Conservation (phyloP, 2,329 filamentous ascomycete genomes). For the Fusarium oligoseptatum region DNA sequence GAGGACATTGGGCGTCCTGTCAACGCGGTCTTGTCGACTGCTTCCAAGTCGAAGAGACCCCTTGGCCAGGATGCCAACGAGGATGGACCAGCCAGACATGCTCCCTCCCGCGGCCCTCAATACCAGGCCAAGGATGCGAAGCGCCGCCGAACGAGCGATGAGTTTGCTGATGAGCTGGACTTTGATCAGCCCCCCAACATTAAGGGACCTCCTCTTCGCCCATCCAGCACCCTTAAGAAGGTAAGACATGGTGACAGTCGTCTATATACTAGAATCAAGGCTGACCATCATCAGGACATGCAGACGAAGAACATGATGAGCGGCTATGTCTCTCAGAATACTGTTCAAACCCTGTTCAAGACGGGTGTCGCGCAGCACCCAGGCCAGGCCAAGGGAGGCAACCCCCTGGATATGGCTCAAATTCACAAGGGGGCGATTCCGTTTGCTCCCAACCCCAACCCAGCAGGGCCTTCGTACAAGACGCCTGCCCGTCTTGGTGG, state of each 20-base stretch:
- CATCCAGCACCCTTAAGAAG: conserved; percentile 79
- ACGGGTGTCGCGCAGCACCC: conserved; percentile 77
- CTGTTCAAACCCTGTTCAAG: conserved; percentile 73
- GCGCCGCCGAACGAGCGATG: conserved; percentile 82
- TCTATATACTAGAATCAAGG: conserved; percentile 1
- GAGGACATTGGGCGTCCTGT: conserved; percentile 73
- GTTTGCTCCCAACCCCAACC: conserved; percentile 79
- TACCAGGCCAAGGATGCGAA: conserved; percentile 81
- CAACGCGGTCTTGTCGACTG: conserved; percentile 70
- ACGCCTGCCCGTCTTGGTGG: conserved; percentile 73
- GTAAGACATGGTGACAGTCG: conserved; percentile 59
- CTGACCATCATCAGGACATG: conserved; percentile 66
- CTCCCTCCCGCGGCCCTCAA: conserved; percentile 65
- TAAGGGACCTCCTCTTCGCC: conserved; percentile 87
- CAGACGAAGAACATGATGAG: conserved; percentile 70
- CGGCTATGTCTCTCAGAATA: conserved; percentile 71
- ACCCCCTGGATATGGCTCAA: conserved; percentile 87
- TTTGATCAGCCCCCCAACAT: conserved; percentile 70
- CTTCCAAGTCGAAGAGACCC: conserved; percentile 79
- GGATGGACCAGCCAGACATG: conserved; percentile 60
- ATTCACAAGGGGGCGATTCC: conserved; percentile 90
- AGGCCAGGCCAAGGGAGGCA: conserved; percentile 71
- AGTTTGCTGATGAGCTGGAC: conserved; percentile 73
- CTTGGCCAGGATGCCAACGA: conserved; percentile 76
- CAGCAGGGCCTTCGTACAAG: conserved; percentile 71